Conservation (phyloP, 495 filamentous ascomycete genomes). For the Pyrenopolyporus hunteri region DNA sequence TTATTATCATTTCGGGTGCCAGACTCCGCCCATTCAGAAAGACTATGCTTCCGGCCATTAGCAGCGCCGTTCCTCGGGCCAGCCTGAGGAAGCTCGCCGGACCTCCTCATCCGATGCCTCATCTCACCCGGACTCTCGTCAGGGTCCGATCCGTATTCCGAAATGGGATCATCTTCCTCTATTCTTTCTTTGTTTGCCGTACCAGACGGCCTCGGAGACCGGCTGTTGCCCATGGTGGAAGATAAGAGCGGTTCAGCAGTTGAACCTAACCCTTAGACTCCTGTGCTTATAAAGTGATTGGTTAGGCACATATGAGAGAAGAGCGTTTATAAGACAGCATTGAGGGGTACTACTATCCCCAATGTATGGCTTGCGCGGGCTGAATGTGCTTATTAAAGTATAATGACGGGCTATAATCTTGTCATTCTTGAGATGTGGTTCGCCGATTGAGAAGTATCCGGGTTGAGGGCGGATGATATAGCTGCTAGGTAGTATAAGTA, state of each 20-base stretch:
- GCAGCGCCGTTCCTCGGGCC: constrained; percentile 37
- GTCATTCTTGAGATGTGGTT: no score
- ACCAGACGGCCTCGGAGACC: constrained; percentile 32
- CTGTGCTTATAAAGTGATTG: neutral
- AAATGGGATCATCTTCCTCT: constrained; percentile 36
- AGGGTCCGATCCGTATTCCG: constrained; percentile 38
- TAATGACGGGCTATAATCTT: no score
- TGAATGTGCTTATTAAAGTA: no score
- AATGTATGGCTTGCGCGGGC: neutral
- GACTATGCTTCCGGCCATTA: constrained; percentile 42
- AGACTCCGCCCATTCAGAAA: constrained; percentile 45
- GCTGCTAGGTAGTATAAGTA: no score
- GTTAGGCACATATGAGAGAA: neutral
- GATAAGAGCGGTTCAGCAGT: neutral
- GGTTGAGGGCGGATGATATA: no score
- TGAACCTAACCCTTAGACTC: neutral
- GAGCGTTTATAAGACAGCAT: constrained; percentile 2
- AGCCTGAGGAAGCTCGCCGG: constrained; percentile 10
- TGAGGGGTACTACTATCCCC: neutral
- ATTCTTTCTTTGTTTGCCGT: constrained; percentile 27
- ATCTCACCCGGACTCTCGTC: constrained; percentile 40
- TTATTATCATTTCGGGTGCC: constrained; percentile 34
- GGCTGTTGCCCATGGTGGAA: constrained; percentile 4
- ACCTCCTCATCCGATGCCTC: constrained; percentile 20
- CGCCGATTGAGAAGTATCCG: no score